Base-by-base conservation (phyloP, 2,329 filamentous ascomycete species). In the Diaporthe citri region DNA sequence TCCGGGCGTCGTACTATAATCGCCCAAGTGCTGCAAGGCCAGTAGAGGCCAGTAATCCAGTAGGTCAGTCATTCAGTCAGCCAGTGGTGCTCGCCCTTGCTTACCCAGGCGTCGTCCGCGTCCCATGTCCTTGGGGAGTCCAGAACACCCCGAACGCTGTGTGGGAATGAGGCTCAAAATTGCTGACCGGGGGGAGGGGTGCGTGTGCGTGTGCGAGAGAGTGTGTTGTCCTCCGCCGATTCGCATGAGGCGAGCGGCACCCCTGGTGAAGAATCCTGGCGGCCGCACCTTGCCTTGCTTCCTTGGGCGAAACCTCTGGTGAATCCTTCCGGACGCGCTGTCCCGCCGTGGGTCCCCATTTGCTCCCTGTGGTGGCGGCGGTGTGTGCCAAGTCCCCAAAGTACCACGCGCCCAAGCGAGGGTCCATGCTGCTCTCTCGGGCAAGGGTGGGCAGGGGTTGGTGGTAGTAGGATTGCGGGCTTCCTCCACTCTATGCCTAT, bases 121-220 rank as follows among this genome's bases (percentile, higher is more conserved):
- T 55, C 46, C 36, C 31, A 13, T 43, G 46, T 43, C 20, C 34
- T 2, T 67, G 66, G 74, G 75, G 72, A 56, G 51, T 71, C 67
- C 52, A 70, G 56, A 64, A 76, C 46, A 31, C 75, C 75, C 75
- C 41, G 69, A 76, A 72, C 56, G 72, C 60, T 66, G 43, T 56
- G 75, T 72, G 73, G 66, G 69, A 51, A 76, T 76, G 75, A 74
- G 75, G 75, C 75, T 76, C 75, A 76, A 76, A 76, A 72, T 75
- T 48, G 59, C 64, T 34, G 55, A 75, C 56, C 56, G 69, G 59
- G 69, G 28, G 52, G 22, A n/a, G 39, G 41, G 41, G 39, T 41
- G 59, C 36, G n/a, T 22, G 59, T n/a, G 59, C 36, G 36, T 41
- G 59, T 41, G 59, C 39, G 56, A 41, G 31, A 22, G 43, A 3